Evolutionary conservation across 176 grass and related monocot species (phyloP).

Genomic region (Oryza australiensis): DNA sequence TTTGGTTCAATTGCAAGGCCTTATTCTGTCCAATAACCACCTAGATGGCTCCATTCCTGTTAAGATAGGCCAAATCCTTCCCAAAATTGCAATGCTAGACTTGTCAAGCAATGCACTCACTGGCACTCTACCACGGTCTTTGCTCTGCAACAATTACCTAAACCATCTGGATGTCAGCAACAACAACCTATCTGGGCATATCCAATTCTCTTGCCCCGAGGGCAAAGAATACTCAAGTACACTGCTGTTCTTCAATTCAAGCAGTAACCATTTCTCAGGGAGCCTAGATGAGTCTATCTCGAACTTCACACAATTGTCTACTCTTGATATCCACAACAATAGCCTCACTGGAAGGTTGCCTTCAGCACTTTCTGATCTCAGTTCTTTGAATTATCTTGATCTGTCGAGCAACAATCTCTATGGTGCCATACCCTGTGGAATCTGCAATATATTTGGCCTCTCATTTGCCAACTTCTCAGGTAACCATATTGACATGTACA

Average conservation of each 20-base stretch:
- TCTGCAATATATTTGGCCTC: slow-evolving; percentile 75
- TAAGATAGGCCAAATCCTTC: slow-evolving; percentile 63
- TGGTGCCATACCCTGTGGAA: slow-evolving; percentile 72
- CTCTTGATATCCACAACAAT: slow-evolving; percentile 90
- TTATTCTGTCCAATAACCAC: slow-evolving; percentile 82
- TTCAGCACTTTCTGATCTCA: slow-evolving; percentile 59
- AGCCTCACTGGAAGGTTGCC: slow-evolving; percentile 75
- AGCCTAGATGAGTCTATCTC: slow-evolving; percentile 66
- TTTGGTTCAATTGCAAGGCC: slow-evolving; percentile 67
- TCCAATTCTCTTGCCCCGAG: slow-evolving; percentile 50
- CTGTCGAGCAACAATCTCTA: slow-evolving; percentile 77
- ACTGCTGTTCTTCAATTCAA: slow-evolving; percentile 80
- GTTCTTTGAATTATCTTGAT: slow-evolving; percentile 83
- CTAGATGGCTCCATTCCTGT: slow-evolving; percentile 68
- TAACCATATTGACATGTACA: slow-evolving; percentile 54
- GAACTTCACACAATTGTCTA: slow-evolving; percentile 71
- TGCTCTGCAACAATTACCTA: slow-evolving; percentile 61
- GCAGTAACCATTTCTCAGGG: slow-evolving; percentile 79
- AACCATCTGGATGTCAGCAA: slow-evolving; percentile 73
- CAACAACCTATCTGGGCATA: slow-evolving; percentile 72
- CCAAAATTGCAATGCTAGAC: slow-evolving; percentile 67
- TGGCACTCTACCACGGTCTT: slow-evolving; percentile 59
- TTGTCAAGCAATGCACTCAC: slow-evolving; percentile 78
- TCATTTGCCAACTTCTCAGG: slow-evolving; percentile 78
- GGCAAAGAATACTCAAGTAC: slow-evolving; percentile 50